A percentile compares a stretch with the other conserved stretches of the same genome.
These are phyloP conservation scores for Ophiostoma ips DNA, from an alignment of 2,329 filamentous ascomycete genomes.

Conservation along the genomic window DNA sequence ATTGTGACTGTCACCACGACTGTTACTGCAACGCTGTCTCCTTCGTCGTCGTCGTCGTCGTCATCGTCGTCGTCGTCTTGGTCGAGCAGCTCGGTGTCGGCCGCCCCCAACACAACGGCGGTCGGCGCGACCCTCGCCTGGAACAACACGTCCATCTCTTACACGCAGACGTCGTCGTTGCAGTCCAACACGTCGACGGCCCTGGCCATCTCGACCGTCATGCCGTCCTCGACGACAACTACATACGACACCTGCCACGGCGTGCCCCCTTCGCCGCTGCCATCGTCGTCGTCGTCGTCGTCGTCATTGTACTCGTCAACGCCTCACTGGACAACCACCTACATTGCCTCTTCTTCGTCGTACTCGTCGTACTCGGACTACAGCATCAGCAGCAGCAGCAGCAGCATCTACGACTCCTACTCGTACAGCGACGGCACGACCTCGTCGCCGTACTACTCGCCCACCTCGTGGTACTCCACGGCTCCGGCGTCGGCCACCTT, in stretches of 20 bases:
- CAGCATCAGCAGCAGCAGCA: no score
- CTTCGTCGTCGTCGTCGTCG: background rate
- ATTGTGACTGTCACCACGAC: background rate
- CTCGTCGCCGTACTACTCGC: background rate
- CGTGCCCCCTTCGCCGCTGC: background rate
- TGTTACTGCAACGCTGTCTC: background rate
- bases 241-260: background rate
- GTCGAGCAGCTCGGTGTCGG: background rate
- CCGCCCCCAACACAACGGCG: no score
- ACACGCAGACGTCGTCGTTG: background rate
- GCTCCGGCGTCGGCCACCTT: background rate
- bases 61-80: background rate
- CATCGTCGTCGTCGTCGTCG: background rate
- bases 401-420: background rate
- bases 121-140: background rate
- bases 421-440: background rate
- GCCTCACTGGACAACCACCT: no score
- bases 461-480: background rate
- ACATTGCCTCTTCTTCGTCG: no score
- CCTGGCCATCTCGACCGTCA: background rate
- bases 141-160: background rate
- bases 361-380: background rate
- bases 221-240: background rate
- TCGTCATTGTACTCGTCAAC: background rate
- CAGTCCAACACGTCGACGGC: background rate